Conservation (phyloP, 345 rosid species). For the Citrus hindsii region DNA sequence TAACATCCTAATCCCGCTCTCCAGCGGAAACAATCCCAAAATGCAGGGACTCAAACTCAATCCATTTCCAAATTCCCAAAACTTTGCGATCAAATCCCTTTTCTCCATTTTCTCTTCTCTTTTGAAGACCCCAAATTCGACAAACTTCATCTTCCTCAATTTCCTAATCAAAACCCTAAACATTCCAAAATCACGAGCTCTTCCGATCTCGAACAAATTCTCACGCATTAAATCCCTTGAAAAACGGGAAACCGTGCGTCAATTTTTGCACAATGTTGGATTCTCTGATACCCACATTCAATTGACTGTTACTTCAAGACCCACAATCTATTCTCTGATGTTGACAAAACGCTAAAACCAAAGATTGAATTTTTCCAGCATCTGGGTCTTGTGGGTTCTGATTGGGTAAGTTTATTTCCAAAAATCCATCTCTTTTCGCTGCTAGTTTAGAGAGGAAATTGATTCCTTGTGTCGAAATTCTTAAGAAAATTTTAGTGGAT, state of each 20-base stretch:
- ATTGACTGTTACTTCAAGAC: not conserved
- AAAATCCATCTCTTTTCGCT: conserved; percentile 7
- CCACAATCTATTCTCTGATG: conserved; percentile 23
- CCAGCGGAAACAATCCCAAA: not conserved
- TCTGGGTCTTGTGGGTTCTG: not conserved
- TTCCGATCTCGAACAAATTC: conserved; percentile 4
- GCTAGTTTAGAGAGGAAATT: conserved; percentile 24
- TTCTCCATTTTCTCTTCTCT: conserved; percentile 12
- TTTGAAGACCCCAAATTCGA: not conserved
- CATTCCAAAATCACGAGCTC: conserved; percentile 10
- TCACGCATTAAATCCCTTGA: conserved; percentile 14
- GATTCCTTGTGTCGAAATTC: conserved; percentile 21
- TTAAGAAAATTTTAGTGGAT: conserved; percentile 19
- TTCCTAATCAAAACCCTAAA: conserved; percentile 4
- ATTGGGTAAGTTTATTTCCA: conserved; percentile 26
- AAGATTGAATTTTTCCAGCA: conserved; percentile 28
- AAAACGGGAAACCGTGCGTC: conserved; percentile 10
- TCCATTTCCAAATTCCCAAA: not conserved
- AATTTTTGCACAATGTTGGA: conserved; percentile 9
- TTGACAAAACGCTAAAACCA: conserved; percentile 26
- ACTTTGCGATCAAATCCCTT: not conserved
- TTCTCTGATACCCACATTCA: conserved; percentile 24
- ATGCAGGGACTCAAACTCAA: conserved; percentile 3
- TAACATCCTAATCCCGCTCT: not conserved
- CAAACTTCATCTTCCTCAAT: not conserved